Conservation (phyloP, 805 yeast genomes). For the Nakazawaea ambrosiae region DNA sequence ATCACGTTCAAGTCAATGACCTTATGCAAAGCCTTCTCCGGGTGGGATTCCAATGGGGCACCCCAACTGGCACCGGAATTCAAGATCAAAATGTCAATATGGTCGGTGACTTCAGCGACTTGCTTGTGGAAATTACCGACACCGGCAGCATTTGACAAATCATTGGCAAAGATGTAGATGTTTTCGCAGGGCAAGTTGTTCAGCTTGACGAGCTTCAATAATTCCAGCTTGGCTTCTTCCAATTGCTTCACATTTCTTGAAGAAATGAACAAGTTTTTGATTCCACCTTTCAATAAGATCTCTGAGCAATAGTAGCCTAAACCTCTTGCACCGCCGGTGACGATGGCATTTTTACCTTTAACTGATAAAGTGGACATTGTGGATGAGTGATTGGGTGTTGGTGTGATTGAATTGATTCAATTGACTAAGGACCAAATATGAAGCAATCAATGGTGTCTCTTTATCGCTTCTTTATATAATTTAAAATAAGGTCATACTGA, state of each 20-base stretch:
- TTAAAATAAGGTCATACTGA: constrained; percentile 1
- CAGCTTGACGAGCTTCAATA: constrained; percentile 24
- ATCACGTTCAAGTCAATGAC: constrained; percentile 57
- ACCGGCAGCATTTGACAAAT: constrained; percentile 44
- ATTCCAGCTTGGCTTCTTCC: constrained; percentile 39
- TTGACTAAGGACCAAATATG: too few relatives aligned
- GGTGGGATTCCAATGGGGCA: constrained; percentile 51
- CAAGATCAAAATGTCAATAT: constrained; percentile 59
- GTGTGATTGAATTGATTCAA: too few relatives aligned
- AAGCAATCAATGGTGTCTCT: too few relatives aligned
- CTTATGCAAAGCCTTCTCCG: constrained; percentile 54
- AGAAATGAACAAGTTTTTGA: constrained; percentile 52
- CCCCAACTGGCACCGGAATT: constrained; percentile 85
- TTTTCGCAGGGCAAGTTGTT: constrained; percentile 17
- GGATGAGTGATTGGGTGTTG: too few relatives aligned
- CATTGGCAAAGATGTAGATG: constrained; percentile 49
- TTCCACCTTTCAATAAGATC: constrained; percentile 54
- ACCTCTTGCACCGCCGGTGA: constrained; percentile 75
- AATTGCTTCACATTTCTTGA: constrained; percentile 61
- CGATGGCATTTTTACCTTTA: constrained; percentile 55
- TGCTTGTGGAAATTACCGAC: constrained; percentile 35
- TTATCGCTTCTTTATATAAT: too few relatives aligned
- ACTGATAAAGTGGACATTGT: constrained; percentile 22
- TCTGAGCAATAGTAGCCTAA: constrained; percentile 66
- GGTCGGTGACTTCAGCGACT: constrained; percentile 30